These are phyloP conservation scores for Patellifolia procumbens DNA, from an alignment of 179 eudicot genomes.

Conservation along the genomic window DNA sequence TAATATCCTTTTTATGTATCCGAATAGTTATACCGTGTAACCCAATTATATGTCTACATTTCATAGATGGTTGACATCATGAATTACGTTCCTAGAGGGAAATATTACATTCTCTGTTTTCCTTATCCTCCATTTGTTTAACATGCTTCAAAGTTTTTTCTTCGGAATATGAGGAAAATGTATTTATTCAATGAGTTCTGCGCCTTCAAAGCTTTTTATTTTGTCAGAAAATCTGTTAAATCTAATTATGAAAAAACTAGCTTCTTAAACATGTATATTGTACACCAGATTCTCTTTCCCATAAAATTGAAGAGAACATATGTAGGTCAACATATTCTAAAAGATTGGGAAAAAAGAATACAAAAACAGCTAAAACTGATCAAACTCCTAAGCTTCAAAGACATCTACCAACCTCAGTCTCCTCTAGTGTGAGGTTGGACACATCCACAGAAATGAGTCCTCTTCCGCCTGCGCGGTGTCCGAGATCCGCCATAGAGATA, in stretches of 20 bases:
- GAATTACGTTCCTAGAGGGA: too few species aligned
- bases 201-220: too few species aligned
- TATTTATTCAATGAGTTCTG: too few species aligned
- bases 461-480: conserved; percentile 60
- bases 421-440: conserved; percentile 74
- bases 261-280: conserved; percentile 23
- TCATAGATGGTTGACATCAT: too few species aligned
- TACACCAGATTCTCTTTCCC: conserved; percentile 36
- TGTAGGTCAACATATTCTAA: conserved; percentile 30
- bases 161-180: too few species aligned
- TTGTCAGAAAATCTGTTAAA: background rate
- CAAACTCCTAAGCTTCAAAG: conserved; percentile 21
- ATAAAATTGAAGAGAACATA: conserved; percentile 32
- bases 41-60: too few species aligned
- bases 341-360: conserved; percentile 10
- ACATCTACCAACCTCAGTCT: conserved; percentile 56
- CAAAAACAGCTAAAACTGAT: conserved; percentile 28
- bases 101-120: too few species aligned
- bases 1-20: too few species aligned
- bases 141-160: too few species aligned
- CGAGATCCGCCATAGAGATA: conserved; percentile 67
- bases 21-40: too few species aligned
- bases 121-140: too few species aligned
- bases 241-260: background rate
- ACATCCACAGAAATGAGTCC: conserved; percentile 66